Evolutionary conservation across 2,329 filamentous ascomycete genomes (phyloP).

Genomic region (Alternaria rosae): DNA sequence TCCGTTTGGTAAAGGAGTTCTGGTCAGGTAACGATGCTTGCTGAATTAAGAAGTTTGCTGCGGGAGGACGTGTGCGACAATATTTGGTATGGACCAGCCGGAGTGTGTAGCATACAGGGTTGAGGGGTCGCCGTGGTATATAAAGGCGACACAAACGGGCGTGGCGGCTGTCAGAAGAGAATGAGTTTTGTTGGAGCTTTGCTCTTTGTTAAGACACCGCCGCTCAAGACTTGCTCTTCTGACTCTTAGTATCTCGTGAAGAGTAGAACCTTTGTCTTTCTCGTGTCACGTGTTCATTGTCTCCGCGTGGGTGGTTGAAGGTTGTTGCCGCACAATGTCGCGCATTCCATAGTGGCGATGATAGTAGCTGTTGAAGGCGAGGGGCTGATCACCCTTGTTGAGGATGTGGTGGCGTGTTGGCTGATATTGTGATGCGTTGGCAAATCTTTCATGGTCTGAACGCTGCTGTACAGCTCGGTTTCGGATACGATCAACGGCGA

Average conservation of each 20-base stretch:
- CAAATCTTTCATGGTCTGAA: slow-evolving; percentile 15
- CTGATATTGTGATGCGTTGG: slow-evolving; percentile 18
- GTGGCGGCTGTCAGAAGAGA: slow-evolving; percentile 26
- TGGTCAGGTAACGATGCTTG: neutral
- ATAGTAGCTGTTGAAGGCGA: neutral
- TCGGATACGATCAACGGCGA: neutral
- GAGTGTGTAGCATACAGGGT: slow-evolving; percentile 21
- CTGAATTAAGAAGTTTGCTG: slow-evolving; percentile 17
- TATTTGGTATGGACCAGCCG: slow-evolving; percentile 5
- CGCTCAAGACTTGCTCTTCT: slow-evolving; percentile 25
- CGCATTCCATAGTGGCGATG: neutral
- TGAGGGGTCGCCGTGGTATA: slow-evolving; percentile 27
- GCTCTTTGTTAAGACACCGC: slow-evolving; percentile 34
- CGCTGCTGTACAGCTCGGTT: slow-evolving; percentile 9
- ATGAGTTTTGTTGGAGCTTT: slow-evolving; percentile 36
- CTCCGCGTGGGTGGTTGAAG: slow-evolving; percentile 12
- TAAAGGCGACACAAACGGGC: slow-evolving; percentile 36
- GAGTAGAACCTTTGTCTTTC: slow-evolving; percentile 30
- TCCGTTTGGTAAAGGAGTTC: neutral
- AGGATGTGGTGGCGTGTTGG: slow-evolving; percentile 10
- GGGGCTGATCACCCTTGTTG: neutral
- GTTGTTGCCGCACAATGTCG: slow-evolving; percentile 22
- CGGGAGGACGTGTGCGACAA: neutral
- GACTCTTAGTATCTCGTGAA: slow-evolving; percentile 22
- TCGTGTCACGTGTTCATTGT: slow-evolving; percentile 27